Percentiles rank a stretch among this genome's conserved stretches.
Evolutionary conservation across 352 stramenopile species (phyloP).

Genomic region (Phytophthora pisi): DNA sequence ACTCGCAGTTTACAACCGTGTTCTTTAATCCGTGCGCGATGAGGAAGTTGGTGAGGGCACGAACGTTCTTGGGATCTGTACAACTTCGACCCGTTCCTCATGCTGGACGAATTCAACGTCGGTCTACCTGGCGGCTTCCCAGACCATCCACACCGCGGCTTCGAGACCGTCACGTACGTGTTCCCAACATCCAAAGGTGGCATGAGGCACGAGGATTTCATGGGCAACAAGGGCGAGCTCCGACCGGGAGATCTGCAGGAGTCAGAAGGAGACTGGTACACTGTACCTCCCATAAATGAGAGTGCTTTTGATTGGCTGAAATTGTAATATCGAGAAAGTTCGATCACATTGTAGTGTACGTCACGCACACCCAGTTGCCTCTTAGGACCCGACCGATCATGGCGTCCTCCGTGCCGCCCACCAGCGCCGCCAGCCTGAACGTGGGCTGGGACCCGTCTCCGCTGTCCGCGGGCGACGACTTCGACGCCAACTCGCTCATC

Average conservation of each 20-base stretch:
- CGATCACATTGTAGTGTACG: conserved; percentile 8
- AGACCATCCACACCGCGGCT: conserved; percentile 43
- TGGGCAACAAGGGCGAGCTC: conserved; percentile 59
- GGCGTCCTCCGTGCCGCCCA: conserved; percentile 24
- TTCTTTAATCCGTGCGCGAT: conserved; percentile 27
- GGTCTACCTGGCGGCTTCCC: too few species aligned
- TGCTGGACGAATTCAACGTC: too few species aligned
- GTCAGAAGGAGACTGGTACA: neutral
- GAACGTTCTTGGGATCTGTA: conserved; percentile 7
- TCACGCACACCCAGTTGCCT: neutral
- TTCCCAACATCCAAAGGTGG: conserved; percentile 55
- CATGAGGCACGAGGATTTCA: conserved; percentile 89
- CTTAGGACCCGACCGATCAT: conserved; percentile 9
- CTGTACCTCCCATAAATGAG: neutral
- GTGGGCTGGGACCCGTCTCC: conserved; percentile 57
- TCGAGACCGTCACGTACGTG: conserved; percentile 82
- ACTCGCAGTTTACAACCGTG: conserved; percentile 17
- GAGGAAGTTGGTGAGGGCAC: conserved; percentile 29
- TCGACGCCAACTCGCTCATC: conserved; percentile 58
- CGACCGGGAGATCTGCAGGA: conserved; percentile 51
- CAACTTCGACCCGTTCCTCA: too few species aligned
- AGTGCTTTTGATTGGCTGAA: conserved; percentile 5
- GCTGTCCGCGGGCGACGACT: conserved; percentile 25
- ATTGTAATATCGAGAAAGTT: conserved; percentile 28
- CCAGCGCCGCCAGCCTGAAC: conserved; percentile 38